A percentile compares a stretch with the other conserved stretches of the same genome.
Conservation (phyloP, 2,329 filamentous ascomycete genomes). For the Drechslerella coelobrocha region DNA sequence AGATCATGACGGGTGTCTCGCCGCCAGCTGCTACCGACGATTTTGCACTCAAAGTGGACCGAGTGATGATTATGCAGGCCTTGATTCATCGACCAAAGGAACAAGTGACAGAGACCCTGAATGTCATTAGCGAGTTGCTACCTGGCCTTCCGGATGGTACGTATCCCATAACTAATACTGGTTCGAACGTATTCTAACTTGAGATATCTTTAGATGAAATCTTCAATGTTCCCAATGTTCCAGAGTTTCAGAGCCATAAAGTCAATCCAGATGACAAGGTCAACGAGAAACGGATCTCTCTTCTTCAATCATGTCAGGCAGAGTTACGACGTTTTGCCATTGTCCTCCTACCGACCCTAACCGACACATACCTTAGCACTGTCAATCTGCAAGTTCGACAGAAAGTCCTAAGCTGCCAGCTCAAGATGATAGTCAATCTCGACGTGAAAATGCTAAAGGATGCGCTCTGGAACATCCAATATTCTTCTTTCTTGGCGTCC, state of each 20-base stretch:
- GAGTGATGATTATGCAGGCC: conserved; percentile 97
- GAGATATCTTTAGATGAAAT: conserved; percentile 60
- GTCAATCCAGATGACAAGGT: conserved; percentile 61
- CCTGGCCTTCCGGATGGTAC: conserved; percentile 71
- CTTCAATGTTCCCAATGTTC: conserved; percentile 59
- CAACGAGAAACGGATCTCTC: conserved; percentile 80
- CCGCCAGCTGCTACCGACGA: conserved; percentile 80
- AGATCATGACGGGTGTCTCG: conserved; percentile 94
- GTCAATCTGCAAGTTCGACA: conserved; percentile 94
- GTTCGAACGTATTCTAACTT: conserved; percentile 59
- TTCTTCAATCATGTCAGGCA: conserved; percentile 80
- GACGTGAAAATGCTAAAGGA: conserved; percentile 83
- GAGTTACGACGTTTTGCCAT: conserved; percentile 91
- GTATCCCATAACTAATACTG: conserved; percentile 55
- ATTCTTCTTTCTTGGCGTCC: conserved; percentile 92
- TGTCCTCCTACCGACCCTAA: conserved; percentile 91
- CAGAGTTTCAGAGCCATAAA: conserved; percentile 54
- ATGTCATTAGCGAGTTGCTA: conserved; percentile 93
- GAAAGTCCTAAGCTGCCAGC: conserved; percentile 91
- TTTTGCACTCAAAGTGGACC: conserved; percentile 85
- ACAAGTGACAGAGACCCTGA: conserved; percentile 95
- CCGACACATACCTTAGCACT: conserved; percentile 95
- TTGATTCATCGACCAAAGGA: conserved; percentile 93
- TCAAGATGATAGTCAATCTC: conserved; percentile 98
- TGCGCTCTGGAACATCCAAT: conserved; percentile 83